Conservation (phyloP, 83 land plant species). For the Picea abies region DNA sequence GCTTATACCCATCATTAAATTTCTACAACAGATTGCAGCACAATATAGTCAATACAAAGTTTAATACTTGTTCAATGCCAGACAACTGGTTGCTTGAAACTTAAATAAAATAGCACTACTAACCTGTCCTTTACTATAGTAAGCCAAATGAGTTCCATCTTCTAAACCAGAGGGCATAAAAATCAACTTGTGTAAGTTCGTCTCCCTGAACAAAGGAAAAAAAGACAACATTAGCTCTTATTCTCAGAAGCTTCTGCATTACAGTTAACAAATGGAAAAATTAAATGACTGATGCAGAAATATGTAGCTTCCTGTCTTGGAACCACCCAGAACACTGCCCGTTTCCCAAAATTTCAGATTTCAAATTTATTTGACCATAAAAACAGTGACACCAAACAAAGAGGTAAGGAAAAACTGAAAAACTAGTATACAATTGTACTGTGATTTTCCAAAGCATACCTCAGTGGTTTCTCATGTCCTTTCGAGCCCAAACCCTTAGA, state of each 20-base stretch:
- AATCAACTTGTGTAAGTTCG: conserved; percentile 35
- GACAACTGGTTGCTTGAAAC: not conserved
- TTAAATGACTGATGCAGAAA: not conserved
- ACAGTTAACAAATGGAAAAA: not conserved
- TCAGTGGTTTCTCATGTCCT: not conserved
- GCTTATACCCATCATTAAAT: conserved; percentile 30
- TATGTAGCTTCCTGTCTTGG: not conserved
- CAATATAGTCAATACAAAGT: conserved; percentile 13
- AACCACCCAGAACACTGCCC: not conserved
- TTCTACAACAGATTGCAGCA: conserved; percentile 17
- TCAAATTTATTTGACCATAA: too few species aligned
- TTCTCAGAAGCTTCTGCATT: not conserved
- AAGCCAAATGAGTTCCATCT: conserved; percentile 38
- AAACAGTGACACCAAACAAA: not conserved
- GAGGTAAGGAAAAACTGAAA: not conserved
- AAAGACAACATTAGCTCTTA: not conserved
- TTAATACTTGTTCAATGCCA: not conserved
- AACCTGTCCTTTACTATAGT: conserved; percentile 53
- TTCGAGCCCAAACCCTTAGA: not conserved
- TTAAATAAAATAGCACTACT: not conserved
- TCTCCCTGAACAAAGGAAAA: conserved; percentile 21
- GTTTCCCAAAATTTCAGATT: not conserved
- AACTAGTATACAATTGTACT: too few species aligned
- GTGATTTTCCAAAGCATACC: not conserved
- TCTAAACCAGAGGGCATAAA: conserved; percentile 37